A percentile compares a stretch with the other conserved stretches of the same genome.
phyloP scores from a whole-genome alignment of 208 protist species.

The Leishmania aethiopica region DNA sequence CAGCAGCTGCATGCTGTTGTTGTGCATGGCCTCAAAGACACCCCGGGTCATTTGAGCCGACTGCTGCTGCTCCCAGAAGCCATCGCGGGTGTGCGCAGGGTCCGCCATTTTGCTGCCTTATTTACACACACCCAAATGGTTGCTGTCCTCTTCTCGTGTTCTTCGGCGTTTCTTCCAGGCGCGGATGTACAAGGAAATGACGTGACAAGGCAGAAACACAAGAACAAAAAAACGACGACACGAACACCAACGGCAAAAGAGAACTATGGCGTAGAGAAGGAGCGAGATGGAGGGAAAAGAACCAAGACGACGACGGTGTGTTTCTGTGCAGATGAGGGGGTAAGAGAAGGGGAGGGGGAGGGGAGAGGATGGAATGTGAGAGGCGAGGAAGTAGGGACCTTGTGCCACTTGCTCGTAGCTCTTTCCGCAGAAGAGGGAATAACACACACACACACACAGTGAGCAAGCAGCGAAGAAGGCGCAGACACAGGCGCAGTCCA shows the following conservation, averaged over 20 bases:
- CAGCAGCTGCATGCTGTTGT: slow-evolving; percentile 34
- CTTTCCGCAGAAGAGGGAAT: not conserved
- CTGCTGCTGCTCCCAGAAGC: slow-evolving; percentile 29
- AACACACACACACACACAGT: not conserved
- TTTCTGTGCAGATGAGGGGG: not conserved
- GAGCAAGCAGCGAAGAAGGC: not conserved
- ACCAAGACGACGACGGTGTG: not conserved
- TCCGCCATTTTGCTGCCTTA: slow-evolving; percentile 23
- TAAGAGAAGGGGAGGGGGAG: not conserved
- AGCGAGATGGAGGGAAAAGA: not conserved
- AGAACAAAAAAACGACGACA: not conserved
- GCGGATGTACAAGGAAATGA: not conserved
- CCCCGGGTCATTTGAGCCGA: slow-evolving; percentile 11
- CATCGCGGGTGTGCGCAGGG: slow-evolving; percentile 8
- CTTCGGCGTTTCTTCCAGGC: not conserved
- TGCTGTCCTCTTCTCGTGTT: too few species aligned
- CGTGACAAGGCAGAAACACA: not conserved
- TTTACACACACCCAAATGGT: not conserved
- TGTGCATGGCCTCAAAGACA: slow-evolving; percentile 31
- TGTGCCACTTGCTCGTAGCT: not conserved
- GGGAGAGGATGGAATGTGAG: not conserved
- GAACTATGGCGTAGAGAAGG: not conserved
- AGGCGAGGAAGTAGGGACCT: not conserved
- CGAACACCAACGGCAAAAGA: not conserved
- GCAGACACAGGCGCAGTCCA: not conserved